Evolutionary conservation across 305 asterid genomes (phyloP).

Genomic region (Fraxinus ornus): DNA sequence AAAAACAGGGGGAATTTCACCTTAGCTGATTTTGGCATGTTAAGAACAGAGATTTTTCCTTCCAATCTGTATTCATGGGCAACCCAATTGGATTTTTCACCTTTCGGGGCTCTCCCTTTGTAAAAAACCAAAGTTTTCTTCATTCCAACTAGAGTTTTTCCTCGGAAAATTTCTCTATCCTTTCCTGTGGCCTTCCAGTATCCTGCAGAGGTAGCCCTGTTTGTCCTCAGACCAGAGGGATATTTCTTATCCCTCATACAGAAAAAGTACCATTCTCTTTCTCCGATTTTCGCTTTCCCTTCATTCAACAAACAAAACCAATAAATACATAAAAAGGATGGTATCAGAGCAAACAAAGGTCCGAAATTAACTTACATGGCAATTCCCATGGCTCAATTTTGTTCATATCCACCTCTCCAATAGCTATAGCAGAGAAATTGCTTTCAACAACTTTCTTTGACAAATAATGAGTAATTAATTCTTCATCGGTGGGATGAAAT

Average conservation of each 20-base stretch:
- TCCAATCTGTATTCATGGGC: slow-evolving; percentile 82
- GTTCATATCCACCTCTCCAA: slow-evolving; percentile 92
- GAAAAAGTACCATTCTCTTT: slow-evolving; percentile 85
- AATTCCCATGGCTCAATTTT: slow-evolving; percentile 88
- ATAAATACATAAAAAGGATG: neutral
- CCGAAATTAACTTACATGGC: slow-evolving; percentile 53
- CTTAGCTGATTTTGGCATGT: slow-evolving; percentile 50
- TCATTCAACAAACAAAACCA: slow-evolving; percentile 10
- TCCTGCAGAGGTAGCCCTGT: slow-evolving; percentile 79
- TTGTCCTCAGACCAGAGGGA: slow-evolving; percentile 80
- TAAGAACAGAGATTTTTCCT: slow-evolving; percentile 52
- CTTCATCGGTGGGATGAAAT: slow-evolving; percentile 90
- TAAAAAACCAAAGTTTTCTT: slow-evolving; percentile 83
- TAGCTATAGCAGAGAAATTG: slow-evolving; percentile 55
- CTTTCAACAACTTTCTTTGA: slow-evolving; percentile 51
- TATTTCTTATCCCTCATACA: slow-evolving; percentile 81
- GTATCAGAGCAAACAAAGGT: neutral
- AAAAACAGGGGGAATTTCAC: slow-evolving; percentile 28
- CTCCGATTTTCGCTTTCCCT: slow-evolving; percentile 90
- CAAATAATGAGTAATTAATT: slow-evolving; percentile 72
- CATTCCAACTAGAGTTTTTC: slow-evolving; percentile 75
- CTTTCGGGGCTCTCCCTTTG: slow-evolving; percentile 81
- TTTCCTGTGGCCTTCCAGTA: slow-evolving; percentile 98
- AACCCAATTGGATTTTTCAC: slow-evolving; percentile 85
- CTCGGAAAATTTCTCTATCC: slow-evolving; percentile 78